A percentile compares a stretch with the other conserved stretches of the same genome.
These are phyloP conservation scores for Seiridium unicorne DNA, from an alignment of 2,329 filamentous ascomycete species.

Conservation along the genomic window DNA sequence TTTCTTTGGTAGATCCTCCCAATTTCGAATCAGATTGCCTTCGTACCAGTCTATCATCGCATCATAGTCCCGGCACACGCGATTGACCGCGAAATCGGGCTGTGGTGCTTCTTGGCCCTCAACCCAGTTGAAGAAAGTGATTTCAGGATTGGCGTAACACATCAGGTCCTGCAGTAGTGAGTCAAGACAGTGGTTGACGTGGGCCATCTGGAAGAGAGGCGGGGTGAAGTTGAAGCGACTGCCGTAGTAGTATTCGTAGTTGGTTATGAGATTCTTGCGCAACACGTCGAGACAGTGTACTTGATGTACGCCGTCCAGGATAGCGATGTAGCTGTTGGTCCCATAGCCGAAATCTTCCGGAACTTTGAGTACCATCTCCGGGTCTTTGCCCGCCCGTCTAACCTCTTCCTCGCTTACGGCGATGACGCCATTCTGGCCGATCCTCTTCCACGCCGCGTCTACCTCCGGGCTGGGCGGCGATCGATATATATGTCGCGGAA, in stretches of 20 bases:
- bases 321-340: neutral
- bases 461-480: neutral
- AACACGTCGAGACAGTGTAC: constrained; percentile 13
- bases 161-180: constrained; percentile 9
- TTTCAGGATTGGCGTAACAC: constrained; percentile 12
- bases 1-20: no score
- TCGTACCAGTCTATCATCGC: neutral
- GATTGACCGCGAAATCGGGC: neutral
- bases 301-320: constrained; percentile 9
- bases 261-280: constrained; percentile 7
- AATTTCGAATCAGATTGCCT: no score
- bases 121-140: constrained; percentile 8
- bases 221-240: neutral
- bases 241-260: constrained; percentile 13
- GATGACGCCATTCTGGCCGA: neutral
- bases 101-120: neutral
- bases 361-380: neutral
- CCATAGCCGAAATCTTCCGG: neutral
- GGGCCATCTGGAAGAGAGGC: constrained; percentile 1
- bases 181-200: constrained; percentile 9
- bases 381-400: neutral
- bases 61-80: neutral
- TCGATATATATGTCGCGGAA: neutral
- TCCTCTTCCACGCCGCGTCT: neutral
- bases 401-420: neutral